These are phyloP conservation scores for Guyanaporus albipodus DNA, from an alignment of 768 basidiomycete genomes.

Conservation along the genomic window DNA sequence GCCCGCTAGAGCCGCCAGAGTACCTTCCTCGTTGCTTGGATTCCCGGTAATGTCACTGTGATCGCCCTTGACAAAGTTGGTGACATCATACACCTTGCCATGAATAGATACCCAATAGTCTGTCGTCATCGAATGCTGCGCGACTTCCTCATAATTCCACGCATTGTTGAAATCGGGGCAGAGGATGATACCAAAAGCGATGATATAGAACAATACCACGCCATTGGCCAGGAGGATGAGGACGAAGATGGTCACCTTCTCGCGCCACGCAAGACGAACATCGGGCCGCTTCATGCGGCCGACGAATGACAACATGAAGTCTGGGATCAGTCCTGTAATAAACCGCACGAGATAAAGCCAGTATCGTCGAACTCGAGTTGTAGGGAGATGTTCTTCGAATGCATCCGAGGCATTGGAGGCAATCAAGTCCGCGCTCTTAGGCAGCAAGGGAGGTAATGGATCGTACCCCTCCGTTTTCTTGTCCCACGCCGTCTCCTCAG, in stretches of 20 bases:
- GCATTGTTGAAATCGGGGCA: conserved; percentile 62
- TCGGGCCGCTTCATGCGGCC: conserved; percentile 69
- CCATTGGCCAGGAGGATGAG: conserved; percentile 54
- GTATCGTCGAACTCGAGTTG: conserved; percentile 50
- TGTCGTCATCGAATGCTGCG: conserved; percentile 44
- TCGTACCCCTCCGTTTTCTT: conserved; percentile 36
- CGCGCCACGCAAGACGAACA: conserved; percentile 64
- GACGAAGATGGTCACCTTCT: conserved; percentile 61
- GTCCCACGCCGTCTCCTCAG: conserved; percentile 41
- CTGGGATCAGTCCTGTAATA: conserved; percentile 54
- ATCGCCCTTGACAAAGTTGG: conserved; percentile 54
- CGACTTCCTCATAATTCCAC: conserved; percentile 50
- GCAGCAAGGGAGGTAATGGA: conserved; percentile 28
- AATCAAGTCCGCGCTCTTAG: conserved; percentile 37
- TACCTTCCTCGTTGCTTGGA: conserved; percentile 45
- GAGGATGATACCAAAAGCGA: conserved; percentile 56
- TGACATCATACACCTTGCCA: conserved; percentile 59
- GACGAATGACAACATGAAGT: conserved; percentile 43
- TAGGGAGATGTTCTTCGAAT: conserved; percentile 53
- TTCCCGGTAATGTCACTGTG: conserved; percentile 57
- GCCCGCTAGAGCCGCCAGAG: conserved; percentile 54
- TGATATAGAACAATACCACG: conserved; percentile 61
- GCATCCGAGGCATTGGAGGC: conserved; percentile 42
- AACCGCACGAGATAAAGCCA: conserved; percentile 57
- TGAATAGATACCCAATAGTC: conserved; percentile 64